Percentiles rank a stretch among this genome's conserved stretches.
phyloP scores from a whole-genome alignment of 2,329 filamentous ascomycete species.

The Fusarium subtropicale region DNA sequence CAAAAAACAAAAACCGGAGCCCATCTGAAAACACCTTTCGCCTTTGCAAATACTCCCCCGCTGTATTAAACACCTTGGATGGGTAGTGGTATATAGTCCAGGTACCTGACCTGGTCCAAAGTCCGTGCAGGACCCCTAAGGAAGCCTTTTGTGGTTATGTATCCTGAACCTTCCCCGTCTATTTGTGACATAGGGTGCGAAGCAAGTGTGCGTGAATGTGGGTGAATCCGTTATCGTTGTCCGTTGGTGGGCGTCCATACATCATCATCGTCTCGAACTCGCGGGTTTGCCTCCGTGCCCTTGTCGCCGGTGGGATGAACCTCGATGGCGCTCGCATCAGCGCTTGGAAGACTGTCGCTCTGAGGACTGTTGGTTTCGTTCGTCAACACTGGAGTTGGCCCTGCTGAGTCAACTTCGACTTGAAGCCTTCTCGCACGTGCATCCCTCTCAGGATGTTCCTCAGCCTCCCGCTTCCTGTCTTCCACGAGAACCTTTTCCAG shows the following conservation, averaged over 20 bases:
- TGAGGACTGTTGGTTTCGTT: slow-evolving; percentile 77
- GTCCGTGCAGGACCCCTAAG: slow-evolving; percentile 17
- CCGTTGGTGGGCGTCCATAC: slow-evolving; percentile 34
- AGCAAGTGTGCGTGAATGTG: background rate
- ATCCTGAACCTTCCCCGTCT: slow-evolving; percentile 17
- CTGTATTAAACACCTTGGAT: slow-evolving; percentile 38
- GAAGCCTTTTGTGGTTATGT: slow-evolving; percentile 11
- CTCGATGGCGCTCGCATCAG: slow-evolving; percentile 66
- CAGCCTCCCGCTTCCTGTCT: background rate
- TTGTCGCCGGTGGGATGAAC: slow-evolving; percentile 50
- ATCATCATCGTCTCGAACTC: slow-evolving; percentile 50
- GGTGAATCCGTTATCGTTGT: background rate
- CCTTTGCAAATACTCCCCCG: slow-evolving; percentile 14
- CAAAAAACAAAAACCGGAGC: background rate
- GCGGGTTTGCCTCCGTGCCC: slow-evolving; percentile 32
- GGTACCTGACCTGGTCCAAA: slow-evolving; percentile 26
- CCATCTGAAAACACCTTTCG: slow-evolving; percentile 29
- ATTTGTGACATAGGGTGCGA: slow-evolving; percentile 37
- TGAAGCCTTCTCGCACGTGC: slow-evolving; percentile 46
- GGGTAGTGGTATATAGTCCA: slow-evolving; percentile 34
- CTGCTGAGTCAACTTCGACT: slow-evolving; percentile 63
- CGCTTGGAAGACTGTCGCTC: slow-evolving; percentile 73
- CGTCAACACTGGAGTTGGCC: slow-evolving; percentile 74
- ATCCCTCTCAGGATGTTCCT: no score
- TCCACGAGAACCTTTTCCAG: background rate